phyloP scores from a whole-genome alignment of 345 rosid genomes.

The Kernera saxatilis region DNA sequence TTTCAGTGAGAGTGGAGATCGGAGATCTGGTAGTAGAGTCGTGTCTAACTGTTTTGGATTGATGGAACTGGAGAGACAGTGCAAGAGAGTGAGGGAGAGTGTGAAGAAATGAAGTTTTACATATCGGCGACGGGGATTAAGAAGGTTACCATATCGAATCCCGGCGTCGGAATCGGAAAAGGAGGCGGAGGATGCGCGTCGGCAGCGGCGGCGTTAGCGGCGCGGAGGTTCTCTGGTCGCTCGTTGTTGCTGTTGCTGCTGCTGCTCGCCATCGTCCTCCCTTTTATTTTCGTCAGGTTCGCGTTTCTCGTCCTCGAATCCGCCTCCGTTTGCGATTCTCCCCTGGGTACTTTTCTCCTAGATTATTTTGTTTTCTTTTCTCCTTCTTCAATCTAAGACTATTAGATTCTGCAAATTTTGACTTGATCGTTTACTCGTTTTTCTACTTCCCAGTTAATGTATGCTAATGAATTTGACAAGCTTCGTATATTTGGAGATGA shows the following conservation, averaged over 20 bases:
- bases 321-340: conserved; percentile 55
- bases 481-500: not conserved
- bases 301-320: conserved; percentile 81
- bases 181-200: conserved; percentile 33
- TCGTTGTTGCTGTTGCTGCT: conserved; percentile 44
- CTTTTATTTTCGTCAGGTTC: conserved; percentile 60
- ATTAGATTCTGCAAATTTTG: not conserved
- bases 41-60: conserved; percentile 16
- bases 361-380: not conserved
- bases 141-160: conserved; percentile 52
- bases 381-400: not conserved
- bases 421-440: not conserved
- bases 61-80: conserved; percentile 33
- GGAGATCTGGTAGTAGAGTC: not conserved
- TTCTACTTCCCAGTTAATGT: not conserved
- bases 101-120: conserved; percentile 55
- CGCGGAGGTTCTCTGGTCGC: conserved; percentile 52
- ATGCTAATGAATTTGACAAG: not conserved
- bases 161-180: conserved; percentile 35
- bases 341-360: conserved; percentile 35
- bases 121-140: conserved; percentile 65
- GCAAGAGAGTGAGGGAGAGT: conserved; percentile 4
- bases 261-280: conserved; percentile 50
- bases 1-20: conserved; percentile 9
- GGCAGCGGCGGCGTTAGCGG: conserved; percentile 27